Conservation (phyloP, 192 early-diverging fungal genomes). For the Podila horticola region DNA sequence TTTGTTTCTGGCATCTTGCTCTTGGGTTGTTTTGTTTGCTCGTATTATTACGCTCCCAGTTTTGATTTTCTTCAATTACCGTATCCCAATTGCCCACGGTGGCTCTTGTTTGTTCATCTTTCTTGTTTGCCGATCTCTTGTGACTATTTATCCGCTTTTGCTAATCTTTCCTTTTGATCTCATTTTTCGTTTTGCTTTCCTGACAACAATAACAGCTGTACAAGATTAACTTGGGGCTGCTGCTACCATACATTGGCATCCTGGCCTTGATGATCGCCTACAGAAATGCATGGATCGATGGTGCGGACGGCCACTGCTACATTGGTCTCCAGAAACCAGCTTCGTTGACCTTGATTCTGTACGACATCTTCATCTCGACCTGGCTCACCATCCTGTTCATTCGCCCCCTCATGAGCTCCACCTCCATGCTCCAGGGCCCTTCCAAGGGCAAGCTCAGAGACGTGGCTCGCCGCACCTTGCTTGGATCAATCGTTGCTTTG, state of each 20-base stretch:
- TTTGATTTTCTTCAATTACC: too few relatives aligned
- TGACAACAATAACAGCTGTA: neutral
- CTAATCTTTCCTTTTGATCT: neutral
- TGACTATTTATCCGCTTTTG: neutral
- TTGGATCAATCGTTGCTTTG: constrained; percentile 38
- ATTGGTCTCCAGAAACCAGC: neutral
- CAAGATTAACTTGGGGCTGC: neutral
- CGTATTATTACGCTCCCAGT: too few relatives aligned
- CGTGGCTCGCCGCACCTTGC: constrained; percentile 38
- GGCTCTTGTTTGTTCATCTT: too few relatives aligned
- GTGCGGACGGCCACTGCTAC: neutral
- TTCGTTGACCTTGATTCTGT: neutral
- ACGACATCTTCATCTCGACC: constrained; percentile 2
- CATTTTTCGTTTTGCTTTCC: too few relatives aligned
- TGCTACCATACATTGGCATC: neutral
- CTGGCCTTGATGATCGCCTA: neutral
- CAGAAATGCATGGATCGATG: neutral
- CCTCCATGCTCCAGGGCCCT: neutral
- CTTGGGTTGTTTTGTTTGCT: too few relatives aligned
- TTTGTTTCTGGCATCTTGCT: too few relatives aligned
- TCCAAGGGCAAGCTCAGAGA: neutral
- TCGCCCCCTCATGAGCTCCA: constrained; percentile 1
- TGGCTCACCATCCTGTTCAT: constrained; percentile 3
- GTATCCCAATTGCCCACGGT: too few relatives aligned
- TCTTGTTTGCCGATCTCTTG: neutral